Base-by-base conservation (phyloP, 495 filamentous ascomycete species). In the Penicillium coffeae region DNA sequence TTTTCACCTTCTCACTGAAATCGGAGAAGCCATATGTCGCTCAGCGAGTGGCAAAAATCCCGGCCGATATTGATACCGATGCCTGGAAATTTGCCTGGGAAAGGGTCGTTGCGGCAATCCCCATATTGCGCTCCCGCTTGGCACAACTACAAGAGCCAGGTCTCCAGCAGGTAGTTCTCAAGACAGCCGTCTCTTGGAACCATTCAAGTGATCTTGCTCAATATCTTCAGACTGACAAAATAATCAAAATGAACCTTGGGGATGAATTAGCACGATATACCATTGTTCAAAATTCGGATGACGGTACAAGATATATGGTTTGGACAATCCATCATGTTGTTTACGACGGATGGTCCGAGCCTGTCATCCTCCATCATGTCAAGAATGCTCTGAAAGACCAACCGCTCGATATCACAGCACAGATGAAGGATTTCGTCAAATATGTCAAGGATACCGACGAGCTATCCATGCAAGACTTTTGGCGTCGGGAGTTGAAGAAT, bases 311-410 rank as follows among this genome's bases (percentile, higher is more conserved):
- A 13, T 69, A 77, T 48, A 78, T 85, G 52, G 70, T 84, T 5
- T 74, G 81, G 64, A 87, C 81, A 1, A 72, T 84, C 40, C 84
- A 87, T 49, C 84, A 89, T 46, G 78, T 79, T 1, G 56, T 88
- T 2, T 89, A 87, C 48, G 85, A 88, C 44, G 83, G 83, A 14
- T 86, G 82, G 80, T 82, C 75, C 7, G 73, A 82, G 61, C 70
- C 72, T 5, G 54, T 84, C 0, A 68, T 85, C 10, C 65, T 84
- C 5, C 65, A 82, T 13, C 68, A 77, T 43, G 74, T 85, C 16
- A 74, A 74, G 40, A 56, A 66, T 19, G 61, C 59, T 8, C 59
- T 71, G 45, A 43, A 62, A 7, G 53, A 49, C 8, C 48, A 59
- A 2, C 38, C 42, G 0, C 35, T 65, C 19, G 43, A 57, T 8